phyloP scores from a whole-genome alignment of 441 rosid genomes.

The Populus hybrid region DNA sequence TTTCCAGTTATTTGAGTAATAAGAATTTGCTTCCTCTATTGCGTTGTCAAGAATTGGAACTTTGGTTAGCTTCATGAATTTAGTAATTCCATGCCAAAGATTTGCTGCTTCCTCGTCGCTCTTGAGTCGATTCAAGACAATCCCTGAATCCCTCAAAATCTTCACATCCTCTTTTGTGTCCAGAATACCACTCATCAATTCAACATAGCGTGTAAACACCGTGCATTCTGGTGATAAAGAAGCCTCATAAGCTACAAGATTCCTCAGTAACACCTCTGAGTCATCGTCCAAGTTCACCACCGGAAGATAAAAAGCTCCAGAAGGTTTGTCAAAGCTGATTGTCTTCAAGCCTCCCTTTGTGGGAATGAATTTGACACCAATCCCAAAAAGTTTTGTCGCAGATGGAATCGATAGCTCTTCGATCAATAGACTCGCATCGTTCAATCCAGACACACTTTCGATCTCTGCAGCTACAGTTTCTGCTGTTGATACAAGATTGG shows the following conservation, averaged over 20 bases:
- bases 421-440: not conserved
- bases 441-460: not conserved
- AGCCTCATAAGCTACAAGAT: not conserved
- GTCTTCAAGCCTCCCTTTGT: not conserved
- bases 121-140: not conserved
- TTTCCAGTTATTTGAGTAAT: not conserved
- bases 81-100: not conserved
- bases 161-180: not conserved
- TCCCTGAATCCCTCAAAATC: not conserved
- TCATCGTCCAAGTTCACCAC: not conserved
- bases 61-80: not conserved
- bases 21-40: not conserved
- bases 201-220: not conserved
- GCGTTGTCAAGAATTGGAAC: not conserved
- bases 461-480: not conserved
- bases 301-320: not conserved
- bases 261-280: not conserved
- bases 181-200: not conserved
- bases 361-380: not conserved
- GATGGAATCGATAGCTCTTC: not conserved
- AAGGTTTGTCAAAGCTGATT: not conserved
- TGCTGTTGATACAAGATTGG: not conserved
- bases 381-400: not conserved
- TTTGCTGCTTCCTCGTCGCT: not conserved
- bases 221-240: not conserved